These are phyloP conservation scores for Oryza nivara DNA, from an alignment of 176 grass and related monocot genomes.

Conservation along the genomic window DNA sequence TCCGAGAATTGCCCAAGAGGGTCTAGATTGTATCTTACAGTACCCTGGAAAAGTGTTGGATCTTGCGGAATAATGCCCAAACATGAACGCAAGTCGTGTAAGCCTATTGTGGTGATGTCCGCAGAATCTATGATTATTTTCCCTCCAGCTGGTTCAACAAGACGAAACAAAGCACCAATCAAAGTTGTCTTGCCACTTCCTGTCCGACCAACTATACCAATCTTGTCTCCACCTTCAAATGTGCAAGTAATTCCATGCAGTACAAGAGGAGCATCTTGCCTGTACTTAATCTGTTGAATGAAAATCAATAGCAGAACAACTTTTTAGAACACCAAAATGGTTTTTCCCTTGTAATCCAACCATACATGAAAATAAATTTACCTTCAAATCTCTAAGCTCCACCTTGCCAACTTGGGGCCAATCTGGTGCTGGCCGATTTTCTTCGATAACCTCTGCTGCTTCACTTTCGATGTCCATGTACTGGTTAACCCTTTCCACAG, in stretches of 20 bases:
- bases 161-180: slow-evolving; percentile 85
- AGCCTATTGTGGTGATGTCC: slow-evolving; percentile 68
- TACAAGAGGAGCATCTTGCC: slow-evolving; percentile 69
- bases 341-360: slow-evolving; percentile 2
- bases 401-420: slow-evolving; percentile 81
- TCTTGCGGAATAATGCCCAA: slow-evolving; percentile 97
- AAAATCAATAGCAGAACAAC: slow-evolving; percentile 28
- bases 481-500: slow-evolving; percentile 87
- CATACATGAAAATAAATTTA: slow-evolving; percentile 34
- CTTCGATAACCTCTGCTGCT: slow-evolving; percentile 70
- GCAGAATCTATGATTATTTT: slow-evolving; percentile 70
- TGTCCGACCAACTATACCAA: slow-evolving; percentile 90
- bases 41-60: slow-evolving; percentile 85
- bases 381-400: slow-evolving; percentile 81
- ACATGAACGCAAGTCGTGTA: slow-evolving; percentile 85
- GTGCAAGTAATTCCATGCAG: slow-evolving; percentile 80
- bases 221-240: slow-evolving; percentile 79
- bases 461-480: slow-evolving; percentile 85
- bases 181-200: slow-evolving; percentile 97
- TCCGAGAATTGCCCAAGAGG: slow-evolving; percentile 68
- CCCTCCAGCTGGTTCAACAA: slow-evolving; percentile 85
- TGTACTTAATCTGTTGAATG: slow-evolving; percentile 79
- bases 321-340: not conserved
- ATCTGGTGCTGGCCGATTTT: slow-evolving; percentile 56
- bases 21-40: slow-evolving; percentile 87